Evolutionary conservation across 1,284 basidiomycete genomes (phyloP), one percentile per base, ranked within the genome.

Genomic region (Marasmius fiardii): DNA sequence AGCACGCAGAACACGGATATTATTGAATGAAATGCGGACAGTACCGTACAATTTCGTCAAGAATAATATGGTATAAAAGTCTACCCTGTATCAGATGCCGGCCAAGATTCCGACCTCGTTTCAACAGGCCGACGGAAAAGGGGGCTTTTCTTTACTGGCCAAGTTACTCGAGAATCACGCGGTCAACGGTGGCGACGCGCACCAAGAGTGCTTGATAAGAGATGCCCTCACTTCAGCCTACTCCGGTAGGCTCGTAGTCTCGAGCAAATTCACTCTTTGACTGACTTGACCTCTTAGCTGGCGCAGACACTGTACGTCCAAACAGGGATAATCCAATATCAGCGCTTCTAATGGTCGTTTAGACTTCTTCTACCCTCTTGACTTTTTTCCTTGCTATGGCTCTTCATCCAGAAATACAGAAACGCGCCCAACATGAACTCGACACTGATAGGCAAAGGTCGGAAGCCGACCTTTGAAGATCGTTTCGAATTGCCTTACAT

Each of bases 381-480:
- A 51, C 50, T 2, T 57, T 54, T 16, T 11, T 54, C 39, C 43
- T 52, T 2, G 45, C 51, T 31, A 54, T 58, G 52, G 21, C 44
- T 14, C 23, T 24, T 16, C 50, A 49, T 24, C 58, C 58, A 1
- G 20, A 50, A 4, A 31, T 45, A 1, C 53, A 55, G 28, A 34
- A n/a, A 3, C 14, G 23, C 6, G 57, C 58, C 1, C 58, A 56
- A 28, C 47, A 35, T 20, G 51, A 59, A 20, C 20, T 59, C 6
- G 58, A 59, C 26, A 28, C n/a, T 8, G 37, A 18, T 59, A 18
- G 54, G 54, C 3, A 39, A 1, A 11, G 44, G 49, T 6, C 21
- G 18, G 2, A 20, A 53, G 1, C 58, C 58, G 2, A 39, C 24
- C 2, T 35, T 43, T 43, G 47, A 43, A 11, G 54, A 59, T 39